Base-by-base conservation (phyloP, 1,139 yeast genomes). In the Yamadazyma dushanensis region DNA sequence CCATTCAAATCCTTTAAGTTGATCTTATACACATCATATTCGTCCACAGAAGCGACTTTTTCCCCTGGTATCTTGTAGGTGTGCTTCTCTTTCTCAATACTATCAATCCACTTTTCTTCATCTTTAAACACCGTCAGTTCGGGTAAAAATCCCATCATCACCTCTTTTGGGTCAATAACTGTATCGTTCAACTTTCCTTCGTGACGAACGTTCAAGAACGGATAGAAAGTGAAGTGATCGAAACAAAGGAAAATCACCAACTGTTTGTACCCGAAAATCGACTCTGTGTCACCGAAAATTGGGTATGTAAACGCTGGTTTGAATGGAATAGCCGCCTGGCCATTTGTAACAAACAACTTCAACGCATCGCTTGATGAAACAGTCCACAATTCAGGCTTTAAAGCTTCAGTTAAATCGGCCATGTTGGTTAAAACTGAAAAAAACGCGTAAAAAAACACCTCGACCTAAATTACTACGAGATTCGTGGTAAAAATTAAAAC, bases 221-320 rank as follows among this genome's bases (percentile, higher is more conserved):
- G 73, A 32, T 54, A 55, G 41, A 66, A 67, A 5, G 74, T 68
- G 45, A 51, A 68, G 46, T 74, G 73, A 46, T 70, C 76, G 46
- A 69, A 70, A 44, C 76, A 70, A 19, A 70, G 54, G 39, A 59
- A 67, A 22, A 76, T 73, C 31, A 69, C 66, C 31, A 90, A 67
- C 50, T 78, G 83, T 47, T 82, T 73, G 56, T 78, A 94, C 2
- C 99, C 99, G 56, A 80, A 88, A 8, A 94, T 81, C 36, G 83
- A 80, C 56, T 94, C 98, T 2, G 88, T 73, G 38, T 89, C 96
- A 8, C 97, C 97, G 64, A 79, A 92, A 10, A 92, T 82, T 2
- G 97, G 96, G 58, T 92, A 92, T 1, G 97, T 90, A 61, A 87
- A 90, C 14, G 64, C 57, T 0, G 98, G 97, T 23, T 72, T 63